Evolutionary conservation across 306 rosid genomes (phyloP).

Genomic region (Prunus mira): DNA sequence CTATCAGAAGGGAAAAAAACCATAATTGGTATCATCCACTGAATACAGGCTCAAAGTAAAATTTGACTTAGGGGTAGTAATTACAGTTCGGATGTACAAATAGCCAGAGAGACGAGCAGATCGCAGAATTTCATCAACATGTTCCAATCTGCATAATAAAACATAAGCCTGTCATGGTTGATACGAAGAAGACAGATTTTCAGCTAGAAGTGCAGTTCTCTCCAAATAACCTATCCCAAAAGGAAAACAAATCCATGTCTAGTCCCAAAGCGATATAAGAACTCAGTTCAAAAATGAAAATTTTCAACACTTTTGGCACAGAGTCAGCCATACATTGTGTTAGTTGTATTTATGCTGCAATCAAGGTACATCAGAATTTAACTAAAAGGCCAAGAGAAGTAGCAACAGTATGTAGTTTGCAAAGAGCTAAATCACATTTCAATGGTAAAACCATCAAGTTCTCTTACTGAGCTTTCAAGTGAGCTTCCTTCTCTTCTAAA

Average conservation of each 20-base stretch:
- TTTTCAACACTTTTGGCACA: background rate
- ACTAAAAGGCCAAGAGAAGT: background rate
- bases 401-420: background rate
- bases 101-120: conserved; percentile 81
- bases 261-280: background rate
- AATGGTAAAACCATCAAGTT: conserved; percentile 19
- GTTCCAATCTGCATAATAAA: conserved; percentile 63
- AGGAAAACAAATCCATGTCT: background rate
- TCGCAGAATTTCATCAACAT: conserved; percentile 72
- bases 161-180: conserved; percentile 11
- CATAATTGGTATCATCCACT: conserved; percentile 10
- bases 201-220: background rate
- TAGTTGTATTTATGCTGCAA: no score
- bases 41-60: conserved; percentile 12
- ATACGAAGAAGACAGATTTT: background rate
- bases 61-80: conserved; percentile 20
- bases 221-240: background rate
- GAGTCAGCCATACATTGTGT: background rate
- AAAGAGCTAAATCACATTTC: background rate
- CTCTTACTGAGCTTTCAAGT: conserved; percentile 78
- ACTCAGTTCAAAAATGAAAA: background rate
- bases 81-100: conserved; percentile 73
- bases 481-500: conserved; percentile 86
- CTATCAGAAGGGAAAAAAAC: conserved; percentile 24
- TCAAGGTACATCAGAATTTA: no score